Evolutionary conservation across 495 filamentous ascomycete species (phyloP).

Genomic region (Aspergillus cavernicola): DNA sequence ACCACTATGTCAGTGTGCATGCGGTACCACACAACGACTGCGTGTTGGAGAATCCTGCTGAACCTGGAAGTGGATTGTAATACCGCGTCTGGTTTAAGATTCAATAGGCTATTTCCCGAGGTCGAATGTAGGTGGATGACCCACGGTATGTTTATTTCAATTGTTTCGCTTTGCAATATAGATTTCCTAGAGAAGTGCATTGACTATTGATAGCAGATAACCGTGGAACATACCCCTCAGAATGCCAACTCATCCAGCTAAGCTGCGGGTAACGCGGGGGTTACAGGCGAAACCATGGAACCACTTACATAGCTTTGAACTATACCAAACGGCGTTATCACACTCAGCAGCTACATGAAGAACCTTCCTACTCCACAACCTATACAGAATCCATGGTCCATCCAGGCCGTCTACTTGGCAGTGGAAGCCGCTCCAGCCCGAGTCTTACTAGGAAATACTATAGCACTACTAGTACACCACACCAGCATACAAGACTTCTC

Average conservation of each 20-base stretch:
- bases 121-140: too few species aligned
- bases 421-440: not conserved
- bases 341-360: not conserved
- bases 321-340: conserved; percentile 4
- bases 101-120: not conserved
- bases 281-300: conserved; percentile 16
- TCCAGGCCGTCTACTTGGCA: too few species aligned
- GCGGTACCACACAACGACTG: too few species aligned
- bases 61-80: too few species aligned
- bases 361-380: not conserved
- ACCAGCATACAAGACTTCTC: not conserved
- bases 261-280: conserved; percentile 18
- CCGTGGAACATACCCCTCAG: not conserved
- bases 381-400: not conserved
- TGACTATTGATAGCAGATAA: not conserved
- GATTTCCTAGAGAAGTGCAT: not conserved
- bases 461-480: too few species aligned
- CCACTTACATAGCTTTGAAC: conserved; percentile 11
- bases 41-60: too few species aligned
- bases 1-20: conserved; percentile 5
- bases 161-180: not conserved
- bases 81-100: not conserved
- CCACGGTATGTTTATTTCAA: too few species aligned
- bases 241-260: conserved; percentile 13
- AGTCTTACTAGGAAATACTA: too few species aligned